Conservation (phyloP, 2,329 filamentous ascomycete genomes). For the Cercospora sp. region DNA sequence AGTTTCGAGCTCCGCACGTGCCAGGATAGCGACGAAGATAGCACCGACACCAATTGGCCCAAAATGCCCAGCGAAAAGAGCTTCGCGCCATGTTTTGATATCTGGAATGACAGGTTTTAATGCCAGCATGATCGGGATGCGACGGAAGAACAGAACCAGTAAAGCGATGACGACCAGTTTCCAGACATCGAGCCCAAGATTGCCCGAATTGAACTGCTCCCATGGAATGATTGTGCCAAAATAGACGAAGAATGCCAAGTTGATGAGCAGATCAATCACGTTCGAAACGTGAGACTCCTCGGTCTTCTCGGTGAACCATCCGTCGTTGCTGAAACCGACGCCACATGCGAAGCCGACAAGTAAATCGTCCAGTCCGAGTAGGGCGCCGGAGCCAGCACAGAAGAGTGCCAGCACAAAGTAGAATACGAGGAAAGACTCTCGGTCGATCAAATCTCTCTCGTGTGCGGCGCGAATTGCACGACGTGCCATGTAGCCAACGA, state of each 20-base stretch:
- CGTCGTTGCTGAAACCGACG: conserved; percentile 98
- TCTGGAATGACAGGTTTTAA: conserved; percentile 94
- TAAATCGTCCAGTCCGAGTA: conserved; percentile 88
- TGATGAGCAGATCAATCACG: conserved; percentile 95
- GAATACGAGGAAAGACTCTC: conserved; percentile 97
- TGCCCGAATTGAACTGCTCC: conserved; percentile 77
- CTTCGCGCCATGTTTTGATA: conserved; percentile 96
- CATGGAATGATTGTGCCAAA: conserved; percentile 97
- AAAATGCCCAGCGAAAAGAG: conserved; percentile 94
- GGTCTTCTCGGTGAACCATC: conserved; percentile 97
- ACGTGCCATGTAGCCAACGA: conserved; percentile 83
- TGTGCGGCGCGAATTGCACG: conserved; percentile 89
- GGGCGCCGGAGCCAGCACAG: conserved; percentile 87
- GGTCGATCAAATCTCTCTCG: conserved; percentile 79
- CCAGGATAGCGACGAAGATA: conserved; percentile 91
- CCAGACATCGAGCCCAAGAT: conserved; percentile 79
- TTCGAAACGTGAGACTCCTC: conserved; percentile 99
- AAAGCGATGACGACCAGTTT: conserved; percentile 89
- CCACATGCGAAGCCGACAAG: conserved; percentile 92
- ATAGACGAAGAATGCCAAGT: conserved; percentile 97
- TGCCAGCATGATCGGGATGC: conserved; percentile 89
- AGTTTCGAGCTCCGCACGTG: conserved; percentile 84
- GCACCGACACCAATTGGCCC: conserved; percentile 96
- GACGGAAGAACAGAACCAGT: conserved; percentile 90
- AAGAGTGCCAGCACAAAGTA: conserved; percentile 97